Conservation (phyloP, 2,329 filamentous ascomycete genomes). For the Alternaria angustiovoidea region DNA sequence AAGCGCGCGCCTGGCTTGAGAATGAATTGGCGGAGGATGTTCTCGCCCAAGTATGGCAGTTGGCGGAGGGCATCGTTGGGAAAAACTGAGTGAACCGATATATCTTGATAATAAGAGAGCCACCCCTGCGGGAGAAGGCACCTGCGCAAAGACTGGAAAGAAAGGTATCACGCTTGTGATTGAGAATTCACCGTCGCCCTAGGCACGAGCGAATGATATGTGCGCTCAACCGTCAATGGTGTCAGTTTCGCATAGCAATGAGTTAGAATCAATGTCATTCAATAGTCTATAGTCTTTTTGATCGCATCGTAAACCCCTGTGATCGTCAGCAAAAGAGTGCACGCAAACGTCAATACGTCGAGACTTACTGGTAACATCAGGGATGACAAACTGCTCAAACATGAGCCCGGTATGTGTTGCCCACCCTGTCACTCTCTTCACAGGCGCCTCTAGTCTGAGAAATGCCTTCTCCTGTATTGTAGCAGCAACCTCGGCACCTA, state of each 20-base stretch:
- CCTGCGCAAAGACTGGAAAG: no score
- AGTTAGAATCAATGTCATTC: background rate
- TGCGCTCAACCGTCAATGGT: background rate
- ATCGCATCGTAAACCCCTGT: conserved; percentile 60
- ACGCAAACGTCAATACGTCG: background rate
- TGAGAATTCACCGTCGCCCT: background rate
- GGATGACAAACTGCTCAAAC: conserved; percentile 76
- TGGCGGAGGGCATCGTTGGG: background rate
- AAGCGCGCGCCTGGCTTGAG: conserved; percentile 7
- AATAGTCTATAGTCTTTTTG: conserved; percentile 57
- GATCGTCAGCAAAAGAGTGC: conserved; percentile 29
- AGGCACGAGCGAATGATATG: background rate
- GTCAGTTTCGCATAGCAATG: background rate
- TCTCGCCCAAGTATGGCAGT: background rate
- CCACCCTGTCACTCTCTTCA: conserved; percentile 87
- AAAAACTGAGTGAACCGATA: background rate
- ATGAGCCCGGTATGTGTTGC: conserved; percentile 81
- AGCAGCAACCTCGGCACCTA: conserved; percentile 88
- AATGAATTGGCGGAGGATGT: background rate
- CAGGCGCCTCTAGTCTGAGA: conserved; percentile 81
- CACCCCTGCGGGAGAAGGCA: no score
- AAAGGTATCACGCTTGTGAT: background rate
- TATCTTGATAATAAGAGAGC: no score
- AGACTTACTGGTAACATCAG: conserved; percentile 84
- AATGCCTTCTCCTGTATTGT: conserved; percentile 90